Conservation (phyloP, 1,139 yeast species). For the Wickerhamomyces sp. region DNA sequence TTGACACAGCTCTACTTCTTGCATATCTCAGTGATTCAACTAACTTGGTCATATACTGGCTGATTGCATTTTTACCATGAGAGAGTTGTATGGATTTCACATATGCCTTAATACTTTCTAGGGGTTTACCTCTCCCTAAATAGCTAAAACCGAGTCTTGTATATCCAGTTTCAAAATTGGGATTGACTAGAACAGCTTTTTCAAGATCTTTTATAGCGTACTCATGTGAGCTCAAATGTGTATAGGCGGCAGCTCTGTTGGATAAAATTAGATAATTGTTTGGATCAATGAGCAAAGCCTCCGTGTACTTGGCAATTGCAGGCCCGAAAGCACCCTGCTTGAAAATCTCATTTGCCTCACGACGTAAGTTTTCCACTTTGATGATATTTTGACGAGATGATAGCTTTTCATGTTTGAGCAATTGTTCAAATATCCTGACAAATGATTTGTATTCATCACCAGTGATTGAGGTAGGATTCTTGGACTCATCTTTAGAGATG, state of each 20-base stretch:
- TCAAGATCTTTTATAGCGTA: slow-evolving; percentile 30
- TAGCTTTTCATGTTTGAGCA: background rate
- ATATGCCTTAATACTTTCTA: slow-evolving; percentile 28
- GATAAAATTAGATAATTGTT: slow-evolving; percentile 27
- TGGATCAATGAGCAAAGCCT: slow-evolving; percentile 29
- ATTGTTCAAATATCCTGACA: background rate
- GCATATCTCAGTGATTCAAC: slow-evolving; percentile 11
- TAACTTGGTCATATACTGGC: slow-evolving; percentile 13
- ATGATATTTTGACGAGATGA: slow-evolving; percentile 2
- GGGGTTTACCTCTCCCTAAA: slow-evolving; percentile 29
- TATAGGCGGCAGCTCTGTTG: slow-evolving; percentile 34
- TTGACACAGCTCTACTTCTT: slow-evolving; percentile 13
- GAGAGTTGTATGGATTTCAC: slow-evolving; percentile 27
- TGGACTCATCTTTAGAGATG: slow-evolving; percentile 8
- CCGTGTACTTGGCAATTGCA: slow-evolving; percentile 31
- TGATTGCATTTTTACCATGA: slow-evolving; percentile 7
- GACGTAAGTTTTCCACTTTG: slow-evolving; percentile 19
- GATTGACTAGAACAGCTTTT: slow-evolving; percentile 26
- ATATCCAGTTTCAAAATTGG: slow-evolving; percentile 31
- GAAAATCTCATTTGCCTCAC: slow-evolving; percentile 28
- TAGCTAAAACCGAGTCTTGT: slow-evolving; percentile 30
- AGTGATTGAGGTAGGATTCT: background rate
- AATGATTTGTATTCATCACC: background rate
- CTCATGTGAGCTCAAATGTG: slow-evolving; percentile 27
- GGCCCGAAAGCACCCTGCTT: slow-evolving; percentile 26